phyloP scores from a whole-genome alignment of 768 basidiomycete species.

The Mycena belliarum region DNA sequence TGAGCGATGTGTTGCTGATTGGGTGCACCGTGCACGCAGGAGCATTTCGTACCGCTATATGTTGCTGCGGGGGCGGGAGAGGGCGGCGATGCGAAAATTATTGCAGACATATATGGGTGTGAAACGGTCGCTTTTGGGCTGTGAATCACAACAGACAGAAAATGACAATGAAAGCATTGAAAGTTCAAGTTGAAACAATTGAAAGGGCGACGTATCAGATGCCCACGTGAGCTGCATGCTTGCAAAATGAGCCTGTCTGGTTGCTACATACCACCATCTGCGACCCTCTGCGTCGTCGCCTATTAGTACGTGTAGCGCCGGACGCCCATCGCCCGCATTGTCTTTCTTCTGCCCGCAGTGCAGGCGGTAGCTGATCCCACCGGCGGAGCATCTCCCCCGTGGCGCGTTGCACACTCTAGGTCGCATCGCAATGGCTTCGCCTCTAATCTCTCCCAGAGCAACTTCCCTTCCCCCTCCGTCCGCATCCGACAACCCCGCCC shows the following conservation, averaged over 20 bases:
- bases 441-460: constrained; percentile 26
- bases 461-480: constrained; percentile 16
- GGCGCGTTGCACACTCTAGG: constrained; percentile 9
- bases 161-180: too few species aligned
- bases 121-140: constrained; percentile 65
- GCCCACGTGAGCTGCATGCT: not conserved
- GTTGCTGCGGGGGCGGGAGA: constrained; percentile 75
- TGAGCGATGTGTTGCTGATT: not conserved
- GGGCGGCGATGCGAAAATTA: constrained; percentile 44
- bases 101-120: constrained; percentile 56
- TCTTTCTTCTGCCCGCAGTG: constrained; percentile 7
- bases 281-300: constrained; percentile 8
- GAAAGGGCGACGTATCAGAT: too few species aligned
- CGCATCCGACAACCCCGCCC: constrained; percentile 12
- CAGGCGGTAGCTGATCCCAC: constrained; percentile 5
- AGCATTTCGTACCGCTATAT: constrained; percentile 82
- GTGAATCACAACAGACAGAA: too few species aligned
- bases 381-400: constrained; percentile 1
- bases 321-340: constrained; percentile 16
- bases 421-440: constrained; percentile 20
- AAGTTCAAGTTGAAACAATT: too few species aligned
- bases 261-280: constrained; percentile 1
- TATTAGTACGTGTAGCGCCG: constrained; percentile 18
- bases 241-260: not conserved
- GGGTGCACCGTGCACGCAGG: constrained; percentile 27